Percentiles rank a stretch among this genome's conserved stretches.
These are phyloP conservation scores for Cutaneotrichosporon sp. DNA, from an alignment of 1,284 basidiomycete genomes.

Conservation along the genomic window DNA sequence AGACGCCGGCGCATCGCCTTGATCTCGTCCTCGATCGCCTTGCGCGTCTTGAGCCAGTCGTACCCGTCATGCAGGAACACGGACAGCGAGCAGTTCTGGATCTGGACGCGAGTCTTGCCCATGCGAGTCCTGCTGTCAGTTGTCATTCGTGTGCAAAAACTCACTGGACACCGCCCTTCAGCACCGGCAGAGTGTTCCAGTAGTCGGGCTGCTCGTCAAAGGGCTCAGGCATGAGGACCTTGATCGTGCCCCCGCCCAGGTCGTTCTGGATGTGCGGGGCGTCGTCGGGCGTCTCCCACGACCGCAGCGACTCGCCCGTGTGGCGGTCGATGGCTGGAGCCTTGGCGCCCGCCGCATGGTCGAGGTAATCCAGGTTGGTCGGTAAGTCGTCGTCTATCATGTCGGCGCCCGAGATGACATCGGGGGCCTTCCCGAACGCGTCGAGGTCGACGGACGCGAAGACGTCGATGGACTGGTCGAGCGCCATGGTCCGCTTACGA, in stretches of 20 bases:
- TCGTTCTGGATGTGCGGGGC: conserved; percentile 83
- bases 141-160: conserved; percentile 11
- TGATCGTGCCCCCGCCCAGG: conserved; percentile 83
- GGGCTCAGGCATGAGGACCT: conserved; percentile 63
- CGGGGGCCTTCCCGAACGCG: conserved; percentile 70
- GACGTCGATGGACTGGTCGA: conserved; percentile 46
- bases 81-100: conserved; percentile 65
- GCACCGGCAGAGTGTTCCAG: conserved; percentile 62
- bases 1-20: conserved; percentile 83
- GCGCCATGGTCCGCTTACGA: conserved; percentile 18
- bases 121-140: conserved; percentile 24
- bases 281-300: conserved; percentile 43
- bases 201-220: conserved; percentile 69
- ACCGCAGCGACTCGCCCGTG: conserved; percentile 58
- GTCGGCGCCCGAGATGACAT: conserved; percentile 69
- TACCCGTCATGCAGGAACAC: conserved; percentile 86
- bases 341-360: conserved; percentile 59
- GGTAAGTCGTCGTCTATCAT: conserved; percentile 91
- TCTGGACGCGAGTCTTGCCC: conserved; percentile 54
- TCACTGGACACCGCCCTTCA: conserved; percentile 51
- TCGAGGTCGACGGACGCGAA: conserved; percentile 79
- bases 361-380: conserved; percentile 81
- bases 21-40: conserved; percentile 81
- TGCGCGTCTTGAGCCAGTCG: conserved; percentile 86
- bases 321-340: conserved; percentile 59